Base-by-base conservation (phyloP, 768 basidiomycete species). In the Termitomyces sp. region DNA sequence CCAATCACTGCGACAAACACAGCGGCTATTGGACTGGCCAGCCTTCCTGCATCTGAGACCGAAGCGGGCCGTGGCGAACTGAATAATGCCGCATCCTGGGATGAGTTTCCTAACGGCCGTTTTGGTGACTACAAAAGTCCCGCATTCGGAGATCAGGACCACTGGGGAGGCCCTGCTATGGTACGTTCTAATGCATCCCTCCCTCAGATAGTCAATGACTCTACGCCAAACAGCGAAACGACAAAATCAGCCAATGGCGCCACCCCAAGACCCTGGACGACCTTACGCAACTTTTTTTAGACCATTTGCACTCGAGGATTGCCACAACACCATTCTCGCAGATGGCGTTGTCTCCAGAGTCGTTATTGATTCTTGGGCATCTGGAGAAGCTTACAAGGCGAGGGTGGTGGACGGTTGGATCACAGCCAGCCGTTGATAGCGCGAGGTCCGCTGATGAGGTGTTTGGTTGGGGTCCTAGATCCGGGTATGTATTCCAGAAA, bases 61-160 rank as follows among this genome's bases (percentile, higher is more conserved):
- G 89, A 90, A 63, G 83, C 78, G 5, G 87, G 89, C 32, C 82
- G 84, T 48, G 91, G 90, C 7, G 91, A 92, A 64, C 76, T 89
- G 7, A 92, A 89, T 68, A 84, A 89, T 64, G 90, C 90, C 0
- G 82, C 88, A 1, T 86, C 85, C 20, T 94, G 92, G 92, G 92
- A 94, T 68, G 97, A 99, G 69, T 98, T 98, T 72, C 97, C 97
- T 7, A 99, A 99, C 71, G 97, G 97, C 39, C 89, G 97, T 11
- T 98, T 98, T 73, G 97, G 97, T 63, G 97, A 98, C 73, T 92
- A 91, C 71, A 92, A 97, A 69, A 96, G 94, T 77, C 97, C 97
- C 22, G 97, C 97, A 0, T 99, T 90, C 67, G 97, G 97, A 50
- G 78, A 79, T 38, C 86, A 85, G 68, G 89, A 88, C 63, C 88